Evolutionary conservation across 805 yeast genomes (phyloP), one percentile per base, ranked within the genome.

Genomic region (Wickerhamomyces chambardii): DNA sequence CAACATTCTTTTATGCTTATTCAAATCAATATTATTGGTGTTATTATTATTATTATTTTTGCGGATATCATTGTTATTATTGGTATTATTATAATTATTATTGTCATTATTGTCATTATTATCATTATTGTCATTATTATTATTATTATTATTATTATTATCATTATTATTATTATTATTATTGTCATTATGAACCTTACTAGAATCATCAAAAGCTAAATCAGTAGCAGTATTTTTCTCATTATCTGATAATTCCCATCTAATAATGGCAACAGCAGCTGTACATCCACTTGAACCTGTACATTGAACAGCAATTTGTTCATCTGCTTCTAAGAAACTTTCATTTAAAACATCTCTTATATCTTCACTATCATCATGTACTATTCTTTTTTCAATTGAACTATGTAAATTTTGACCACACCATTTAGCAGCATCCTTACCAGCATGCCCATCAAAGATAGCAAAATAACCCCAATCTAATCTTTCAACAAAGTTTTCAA

Each of bases 401-500:
- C 76, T 63, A 53, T 90, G 97, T 38, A 90, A 57, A 48, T 83
- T 77, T 42, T 84, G 78, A 0, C 96, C 95, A 62, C 97, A 87
- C 94, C 95, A 89, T 48, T 90, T 75, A 2, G 98, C 95, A 8
- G 95, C 81, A 45, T 78, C 85, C 36, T 77, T 77, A 17, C 98
- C 98, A 2, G 97, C 97, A 60, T 90, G 98, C 10, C 98, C 98
- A 58, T 90, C 98, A 59, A 87, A 90, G 1, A 90, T 71, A 15
- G 94, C 97, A 69, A 90, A 87, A 54, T 84, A 90, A 2, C 96
- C 97, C 82, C 95, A 83, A 55, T 87, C 96, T 22, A 82, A 63
- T 38, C 86, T 58, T 46, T 85, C 95, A n/a, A 89, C 92, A 63
- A 84, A 89, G 62, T 89, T 87, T 45, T 92, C 87, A 28, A 87